A percentile compares a stretch with the other conserved stretches of the same genome.
Evolutionary conservation across 73 alveolate genomes (phyloP).

Genomic region (Paramecium sonneborni): DNA sequence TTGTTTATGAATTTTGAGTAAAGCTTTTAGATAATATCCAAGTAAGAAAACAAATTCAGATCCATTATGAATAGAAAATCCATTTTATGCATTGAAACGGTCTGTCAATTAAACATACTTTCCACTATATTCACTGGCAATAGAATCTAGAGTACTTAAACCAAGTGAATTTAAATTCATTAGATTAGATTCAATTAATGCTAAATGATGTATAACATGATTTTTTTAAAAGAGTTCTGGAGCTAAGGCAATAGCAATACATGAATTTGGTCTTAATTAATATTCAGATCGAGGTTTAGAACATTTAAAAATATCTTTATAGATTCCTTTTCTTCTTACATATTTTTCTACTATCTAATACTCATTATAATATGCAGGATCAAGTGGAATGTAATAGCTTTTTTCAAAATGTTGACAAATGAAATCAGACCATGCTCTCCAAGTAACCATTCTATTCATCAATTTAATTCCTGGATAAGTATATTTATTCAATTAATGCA

Average conservation of each 20-base stretch:
- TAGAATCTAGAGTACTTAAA: constrained; percentile 56
- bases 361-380: constrained; percentile 37
- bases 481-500: not conserved
- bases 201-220: constrained; percentile 80
- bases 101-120: constrained; percentile 60
- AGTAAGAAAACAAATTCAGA: constrained; percentile 65
- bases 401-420: constrained; percentile 83
- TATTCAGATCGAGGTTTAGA: constrained; percentile 83
- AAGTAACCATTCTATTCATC: constrained; percentile 72
- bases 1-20: constrained; percentile 49
- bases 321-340: constrained; percentile 54
- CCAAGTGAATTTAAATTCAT: constrained; percentile 57
- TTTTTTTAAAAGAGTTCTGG: constrained; percentile 89
- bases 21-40: constrained; percentile 70
- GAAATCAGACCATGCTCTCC: constrained; percentile 77
- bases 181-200: constrained; percentile 73
- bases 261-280: constrained; percentile 90
- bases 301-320: constrained; percentile 79
- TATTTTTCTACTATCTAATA: constrained; percentile 19
- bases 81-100: constrained; percentile 56
- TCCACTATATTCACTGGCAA: constrained; percentile 58
- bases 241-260: constrained; percentile 93
- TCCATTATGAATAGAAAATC: constrained; percentile 71
- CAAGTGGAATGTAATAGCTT: constrained; percentile 79
- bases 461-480: constrained; percentile 65